Base-by-base conservation (phyloP, 2,329 filamentous ascomycete genomes). In the Fusarium falciforme region DNA sequence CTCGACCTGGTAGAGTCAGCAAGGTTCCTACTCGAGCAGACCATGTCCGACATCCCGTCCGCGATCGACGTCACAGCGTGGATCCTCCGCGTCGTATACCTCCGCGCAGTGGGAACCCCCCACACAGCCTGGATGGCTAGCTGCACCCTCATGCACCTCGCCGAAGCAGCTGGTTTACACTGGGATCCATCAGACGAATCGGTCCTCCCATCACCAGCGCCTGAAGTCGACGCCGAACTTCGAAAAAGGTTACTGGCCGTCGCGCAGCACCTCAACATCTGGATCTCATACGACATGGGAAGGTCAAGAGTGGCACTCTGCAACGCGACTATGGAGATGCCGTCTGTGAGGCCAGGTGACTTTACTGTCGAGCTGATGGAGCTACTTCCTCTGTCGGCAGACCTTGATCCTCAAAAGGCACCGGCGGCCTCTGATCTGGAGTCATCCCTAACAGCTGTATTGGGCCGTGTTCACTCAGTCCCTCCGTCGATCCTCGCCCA, bases 261-360 rank as follows among this genome's bases (percentile, higher is more conserved):
- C 44, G 86, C 88, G 0, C 86, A 88, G 11, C 88, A 90, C 71
- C 83, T 91, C 9, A 90, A 90, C 72, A 87, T 86, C 14, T 90
- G 89, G 88, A 86, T 87, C 29, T 90, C 88, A 1, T 90, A 89
- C 70, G 89, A 91, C 64, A 85, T 90, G 62, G 89, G 89, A 1
- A 84, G 87, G 0, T 88, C 88, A 0, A 83, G 87, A 11, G 87
- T 90, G 68, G 84, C 69, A 1, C 81, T 89, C 0, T 84, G 85
- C 36, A 85, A 85, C 20, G 84, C 86, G 11, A 84, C 84, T 0
- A 82, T 84, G 2, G 77, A 84, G 12, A 80, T 85, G 10, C 84
- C 85, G 0, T 77, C 80, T 0, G 76, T 80, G 0, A 79, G 80
- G 9, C 78, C 82, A 2, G 83, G 84, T 1, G 84, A 87, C 67